Percentiles rank a stretch among this genome's conserved stretches.
These are phyloP conservation scores for Barbatosphaeria neglecta DNA, from an alignment of 495 filamentous ascomycete genomes.

Conservation along the genomic window DNA sequence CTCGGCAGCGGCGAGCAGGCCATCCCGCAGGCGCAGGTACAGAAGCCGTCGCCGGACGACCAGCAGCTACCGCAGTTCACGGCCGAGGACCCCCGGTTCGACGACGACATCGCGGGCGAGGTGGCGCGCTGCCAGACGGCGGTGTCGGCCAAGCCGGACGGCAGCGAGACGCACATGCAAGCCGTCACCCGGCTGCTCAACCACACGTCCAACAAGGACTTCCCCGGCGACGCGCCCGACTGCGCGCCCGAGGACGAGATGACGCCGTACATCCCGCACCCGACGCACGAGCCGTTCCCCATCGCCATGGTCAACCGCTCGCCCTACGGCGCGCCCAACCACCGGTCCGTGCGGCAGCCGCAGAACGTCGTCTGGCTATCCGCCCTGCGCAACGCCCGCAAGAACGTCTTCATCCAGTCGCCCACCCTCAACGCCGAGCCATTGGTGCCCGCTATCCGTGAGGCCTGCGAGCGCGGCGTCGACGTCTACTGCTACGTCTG, in stretches of 20 bases:
- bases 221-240: slow-evolving; percentile 42
- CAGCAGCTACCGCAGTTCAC: slow-evolving; percentile 42
- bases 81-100: slow-evolving; percentile 49
- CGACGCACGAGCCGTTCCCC: slow-evolving; percentile 44
- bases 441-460: slow-evolving; percentile 46
- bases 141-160: slow-evolving; percentile 31
- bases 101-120: slow-evolving; percentile 45
- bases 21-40: slow-evolving; percentile 11
- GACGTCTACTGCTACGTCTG: slow-evolving; percentile 58
- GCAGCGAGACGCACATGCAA: slow-evolving; percentile 37
- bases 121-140: slow-evolving; percentile 45
- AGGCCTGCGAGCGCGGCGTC: slow-evolving; percentile 54
- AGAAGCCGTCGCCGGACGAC: slow-evolving; percentile 10
- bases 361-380: slow-evolving; percentile 66
- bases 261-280: slow-evolving; percentile 50
- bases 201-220: slow-evolving; percentile 41
- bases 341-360: slow-evolving; percentile 46
- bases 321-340: slow-evolving; percentile 52
- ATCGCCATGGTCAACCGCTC: slow-evolving; percentile 61
- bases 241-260: slow-evolving; percentile 38
- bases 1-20: slow-evolving; percentile 7
- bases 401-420: slow-evolving; percentile 58
- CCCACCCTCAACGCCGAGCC: slow-evolving; percentile 66
- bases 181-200: slow-evolving; percentile 54
- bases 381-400: slow-evolving; percentile 48